phyloP scores from a whole-genome alignment of 768 basidiomycete species.

The Daedaleopsis sinensis region DNA sequence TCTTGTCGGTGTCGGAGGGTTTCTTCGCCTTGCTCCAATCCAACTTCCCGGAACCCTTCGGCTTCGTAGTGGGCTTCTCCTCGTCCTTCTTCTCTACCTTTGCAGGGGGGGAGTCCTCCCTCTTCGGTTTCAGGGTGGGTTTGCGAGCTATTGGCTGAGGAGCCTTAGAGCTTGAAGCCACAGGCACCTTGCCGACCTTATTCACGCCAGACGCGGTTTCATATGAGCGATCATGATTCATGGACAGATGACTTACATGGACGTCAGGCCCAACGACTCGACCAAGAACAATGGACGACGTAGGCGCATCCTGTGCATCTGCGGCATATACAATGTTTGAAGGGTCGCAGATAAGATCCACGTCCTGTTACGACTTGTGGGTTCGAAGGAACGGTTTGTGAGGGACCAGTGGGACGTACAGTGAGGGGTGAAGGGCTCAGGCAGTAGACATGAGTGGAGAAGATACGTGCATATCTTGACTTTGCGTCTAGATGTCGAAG shows the following conservation, averaged over 20 bases:
- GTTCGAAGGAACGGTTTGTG: neutral
- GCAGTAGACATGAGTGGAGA: conserved; percentile 69
- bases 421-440: conserved; percentile 65
- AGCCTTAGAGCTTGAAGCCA: conserved; percentile 20
- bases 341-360: conserved; percentile 42
- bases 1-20: conserved; percentile 18
- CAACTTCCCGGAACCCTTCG: conserved; percentile 49
- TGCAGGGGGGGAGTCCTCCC: neutral
- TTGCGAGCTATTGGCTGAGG: conserved; percentile 13
- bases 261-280: conserved; percentile 33
- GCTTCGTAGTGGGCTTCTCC: conserved; percentile 31
- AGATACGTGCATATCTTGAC: conserved; percentile 52
- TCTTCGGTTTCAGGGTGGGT: conserved; percentile 16
- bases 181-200: conserved; percentile 24
- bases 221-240: no score
- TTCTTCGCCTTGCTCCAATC: conserved; percentile 63
- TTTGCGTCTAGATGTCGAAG: conserved; percentile 49
- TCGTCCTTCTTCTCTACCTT: conserved; percentile 27
- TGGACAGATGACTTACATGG: conserved; percentile 18
- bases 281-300: conserved; percentile 26
- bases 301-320: conserved; percentile 32
- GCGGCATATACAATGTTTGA: conserved; percentile 34
- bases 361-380: conserved; percentile 39
- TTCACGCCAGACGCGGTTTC: neutral
- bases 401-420: conserved; percentile 38